Conservation (phyloP, 2,329 filamentous ascomycete species). For the Colletotrichum sp. region DNA sequence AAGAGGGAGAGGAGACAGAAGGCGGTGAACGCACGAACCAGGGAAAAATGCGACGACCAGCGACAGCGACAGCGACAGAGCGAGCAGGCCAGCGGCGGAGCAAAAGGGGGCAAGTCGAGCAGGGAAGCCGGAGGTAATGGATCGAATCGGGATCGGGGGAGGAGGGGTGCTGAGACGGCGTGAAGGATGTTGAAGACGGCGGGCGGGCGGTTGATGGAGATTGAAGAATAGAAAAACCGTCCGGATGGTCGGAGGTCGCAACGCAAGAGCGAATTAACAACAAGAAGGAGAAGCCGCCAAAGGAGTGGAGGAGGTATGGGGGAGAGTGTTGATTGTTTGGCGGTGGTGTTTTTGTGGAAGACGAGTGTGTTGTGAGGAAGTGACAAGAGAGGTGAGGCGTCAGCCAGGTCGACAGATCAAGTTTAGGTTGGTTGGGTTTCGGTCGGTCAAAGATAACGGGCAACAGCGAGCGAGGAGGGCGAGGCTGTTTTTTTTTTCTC, state of each 20-base stretch:
- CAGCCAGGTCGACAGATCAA: conserved; percentile 8
- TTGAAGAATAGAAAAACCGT: background rate
- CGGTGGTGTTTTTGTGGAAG: background rate
- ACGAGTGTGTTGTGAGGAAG: background rate
- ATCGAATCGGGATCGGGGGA: conserved; percentile 5
- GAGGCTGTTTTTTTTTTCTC: background rate
- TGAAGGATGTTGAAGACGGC: background rate
- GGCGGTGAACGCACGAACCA: conserved; percentile 21
- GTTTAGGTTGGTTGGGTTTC: background rate
- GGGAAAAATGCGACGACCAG: conserved; percentile 19
- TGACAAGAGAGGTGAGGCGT: conserved; percentile 9
- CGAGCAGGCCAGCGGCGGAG: conserved; percentile 7
- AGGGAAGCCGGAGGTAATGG: conserved; percentile 19
- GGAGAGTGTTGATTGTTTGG: background rate
- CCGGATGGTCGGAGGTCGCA: background rate
- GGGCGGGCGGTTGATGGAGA: background rate
- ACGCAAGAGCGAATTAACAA: conserved; percentile 5
- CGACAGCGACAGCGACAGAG: conserved; percentile 5
- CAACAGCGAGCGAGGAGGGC: background rate
- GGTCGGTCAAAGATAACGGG: conserved; percentile 12
- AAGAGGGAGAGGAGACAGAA: conserved; percentile 18
- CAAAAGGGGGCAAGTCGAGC: conserved; percentile 1
- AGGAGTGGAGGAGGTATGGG: conserved; percentile 1
- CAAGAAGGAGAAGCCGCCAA: conserved; percentile 15
- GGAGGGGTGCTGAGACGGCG: background rate